phyloP scores from a whole-genome alignment of 1,139 yeast genomes.

The Pichia sp. region DNA sequence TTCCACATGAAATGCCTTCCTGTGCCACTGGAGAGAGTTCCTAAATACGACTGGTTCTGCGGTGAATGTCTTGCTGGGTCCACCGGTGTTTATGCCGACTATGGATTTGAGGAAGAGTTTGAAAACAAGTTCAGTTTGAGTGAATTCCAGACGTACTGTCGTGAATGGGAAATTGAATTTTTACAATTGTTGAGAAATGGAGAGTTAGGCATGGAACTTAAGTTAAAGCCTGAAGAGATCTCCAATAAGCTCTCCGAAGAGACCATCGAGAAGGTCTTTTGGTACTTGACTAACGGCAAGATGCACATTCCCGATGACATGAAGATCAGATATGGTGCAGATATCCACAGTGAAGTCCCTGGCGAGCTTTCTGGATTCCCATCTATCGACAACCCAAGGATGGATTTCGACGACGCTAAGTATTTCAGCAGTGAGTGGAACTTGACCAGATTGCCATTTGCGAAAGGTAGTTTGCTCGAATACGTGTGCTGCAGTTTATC shows the following conservation, averaged over 20 bases:
- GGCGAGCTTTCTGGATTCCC: constrained; percentile 75
- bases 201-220: constrained; percentile 8
- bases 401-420: constrained; percentile 28
- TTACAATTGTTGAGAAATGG: constrained; percentile 3
- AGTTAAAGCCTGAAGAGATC: constrained; percentile 2
- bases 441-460: constrained; percentile 63
- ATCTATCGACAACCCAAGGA: constrained; percentile 24
- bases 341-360: constrained; percentile 57
- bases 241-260: constrained; percentile 5
- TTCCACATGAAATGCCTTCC: constrained; percentile 66
- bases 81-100: constrained; percentile 79
- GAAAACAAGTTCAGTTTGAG: constrained; percentile 49
- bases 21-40: constrained; percentile 49
- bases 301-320: constrained; percentile 36
- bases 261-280: constrained; percentile 54
- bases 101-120: constrained; percentile 77
- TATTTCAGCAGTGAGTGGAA: constrained; percentile 44
- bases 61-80: constrained; percentile 80
- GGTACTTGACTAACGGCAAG: constrained; percentile 43
- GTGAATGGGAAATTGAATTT: constrained; percentile 42
- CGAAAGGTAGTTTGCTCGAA: constrained; percentile 61
- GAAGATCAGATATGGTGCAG: constrained; percentile 75
- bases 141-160: constrained; percentile 61
- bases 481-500: constrained; percentile 35
- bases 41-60: constrained; percentile 74